Base-by-base conservation (phyloP, 2,329 filamentous ascomycete genomes). In the Apiospora saccharicola region DNA sequence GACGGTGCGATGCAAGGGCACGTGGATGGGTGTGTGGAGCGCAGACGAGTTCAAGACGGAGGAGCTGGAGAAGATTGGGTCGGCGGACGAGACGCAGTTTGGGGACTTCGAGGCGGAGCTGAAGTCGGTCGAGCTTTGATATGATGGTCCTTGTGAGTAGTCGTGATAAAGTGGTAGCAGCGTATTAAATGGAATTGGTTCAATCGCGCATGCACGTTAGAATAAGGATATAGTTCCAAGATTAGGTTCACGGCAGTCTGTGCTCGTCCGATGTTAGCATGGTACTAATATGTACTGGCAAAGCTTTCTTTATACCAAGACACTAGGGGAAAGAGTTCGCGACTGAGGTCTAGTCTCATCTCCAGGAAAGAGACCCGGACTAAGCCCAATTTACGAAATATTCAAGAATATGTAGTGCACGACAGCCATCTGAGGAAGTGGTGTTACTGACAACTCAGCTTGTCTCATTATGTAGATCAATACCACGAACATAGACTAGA, bases 21-120 rank as follows among this genome's bases (percentile, higher is more conserved):
- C 75, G 57, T 86, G 84, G 84, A 79, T 77, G 75, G 76, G 77
- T 22, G 82, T 83, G 16, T 83, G 82, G 82, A 5, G 24, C 4
- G 34, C 68, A 2, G 47, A 51, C 3, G 43, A 8, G 0, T 70
- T 70, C 47, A 51, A 70, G 30, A 26, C n/a, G 6, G 47, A 51
- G 19, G 34, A 53, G 12, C 34, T 70, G 34, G 16, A 51, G 4
- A 51, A 41, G 4, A n/a, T 70, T 26, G 68, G 37, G 1, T 41
- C 68, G 1, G 34, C 30, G 19, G 4, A 37, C n/a, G 46, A 70
- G 46, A 47, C 41, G 16, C 67, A 13, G 10, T 37, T 64, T 24
- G 44, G 67, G 3, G 47, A 47, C 34, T 70, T 53, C 12, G 30
- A 57, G 14, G 68, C 68, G 4, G 49, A 70, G n/a, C 22, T 70